Percentiles rank a stretch among this genome's conserved stretches.
phyloP scores from a whole-genome alignment of 768 basidiomycete genomes.

The Austroboletus eburneus region DNA sequence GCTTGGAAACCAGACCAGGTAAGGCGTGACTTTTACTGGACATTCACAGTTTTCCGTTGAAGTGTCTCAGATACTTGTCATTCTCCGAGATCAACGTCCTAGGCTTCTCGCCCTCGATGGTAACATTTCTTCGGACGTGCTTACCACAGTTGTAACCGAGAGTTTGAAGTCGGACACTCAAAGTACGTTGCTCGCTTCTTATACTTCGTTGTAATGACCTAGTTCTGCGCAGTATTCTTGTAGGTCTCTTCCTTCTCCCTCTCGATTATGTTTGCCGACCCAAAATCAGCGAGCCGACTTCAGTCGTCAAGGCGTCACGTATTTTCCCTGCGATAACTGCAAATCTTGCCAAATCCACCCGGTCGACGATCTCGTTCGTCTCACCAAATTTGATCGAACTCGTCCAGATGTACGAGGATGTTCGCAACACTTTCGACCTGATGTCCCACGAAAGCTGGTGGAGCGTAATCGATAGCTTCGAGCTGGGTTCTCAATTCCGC shows the following conservation, averaged over 20 bases:
- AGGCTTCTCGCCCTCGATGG: conserved; percentile 69
- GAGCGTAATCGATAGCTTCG: conserved; percentile 57
- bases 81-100: conserved; percentile 49
- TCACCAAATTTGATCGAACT: conserved; percentile 89
- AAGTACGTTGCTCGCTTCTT: conserved; percentile 40
- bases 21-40: background rate
- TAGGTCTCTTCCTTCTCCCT: conserved; percentile 32
- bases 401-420: conserved; percentile 49
- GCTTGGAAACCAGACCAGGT: conserved; percentile 46
- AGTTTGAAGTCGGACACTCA: conserved; percentile 45
- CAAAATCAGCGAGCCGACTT: conserved; percentile 82
- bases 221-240: conserved; percentile 62
- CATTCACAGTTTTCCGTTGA: background rate
- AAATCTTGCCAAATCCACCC: conserved; percentile 28
- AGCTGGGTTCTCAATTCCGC: conserved; percentile 64
- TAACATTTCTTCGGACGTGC: conserved; percentile 56
- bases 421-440: conserved; percentile 44
- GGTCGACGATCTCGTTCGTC: conserved; percentile 59
- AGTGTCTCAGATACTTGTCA: conserved; percentile 43
- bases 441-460: conserved; percentile 61
- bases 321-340: conserved; percentile 62
- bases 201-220: conserved; percentile 4
- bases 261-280: conserved; percentile 2
- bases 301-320: conserved; percentile 68
- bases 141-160: conserved; percentile 49